A percentile compares a stretch with the other conserved stretches of the same genome.
These are phyloP conservation scores for Diatrype stigma DNA, from an alignment of 2,329 filamentous ascomycete species.

Conservation along the genomic window DNA sequence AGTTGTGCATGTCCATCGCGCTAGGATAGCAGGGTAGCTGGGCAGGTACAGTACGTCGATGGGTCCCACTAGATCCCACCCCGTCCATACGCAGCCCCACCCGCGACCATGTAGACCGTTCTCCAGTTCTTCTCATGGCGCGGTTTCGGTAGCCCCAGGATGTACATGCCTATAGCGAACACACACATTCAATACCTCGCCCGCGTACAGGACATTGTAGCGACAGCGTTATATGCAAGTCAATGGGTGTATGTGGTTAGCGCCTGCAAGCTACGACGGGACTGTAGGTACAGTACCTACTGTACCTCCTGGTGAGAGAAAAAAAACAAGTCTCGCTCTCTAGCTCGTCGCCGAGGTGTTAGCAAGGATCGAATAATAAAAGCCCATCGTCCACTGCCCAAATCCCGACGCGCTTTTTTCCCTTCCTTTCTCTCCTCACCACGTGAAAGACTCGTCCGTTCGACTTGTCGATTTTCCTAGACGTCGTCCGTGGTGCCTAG, in stretches of 20 bases:
- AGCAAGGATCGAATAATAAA: constrained; percentile 3
- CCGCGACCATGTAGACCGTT: neutral
- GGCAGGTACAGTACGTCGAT: neutral
- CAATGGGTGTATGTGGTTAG: neutral
- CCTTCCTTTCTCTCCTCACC: constrained; percentile 12
- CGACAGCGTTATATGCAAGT: neutral
- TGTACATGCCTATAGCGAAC: neutral
- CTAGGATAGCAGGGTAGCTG: neutral
- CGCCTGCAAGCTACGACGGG: too few relatives aligned
- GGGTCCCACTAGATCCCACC: neutral
- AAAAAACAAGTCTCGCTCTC: neutral
- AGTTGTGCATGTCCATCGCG: neutral
- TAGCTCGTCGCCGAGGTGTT: neutral
- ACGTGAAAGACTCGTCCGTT: constrained; percentile 21
- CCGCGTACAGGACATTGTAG: neutral
- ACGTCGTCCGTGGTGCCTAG: constrained; percentile 26
- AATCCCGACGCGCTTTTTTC: constrained; percentile 13
- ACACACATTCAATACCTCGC: neutral
- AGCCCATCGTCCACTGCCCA: constrained; percentile 6
- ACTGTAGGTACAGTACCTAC: neutral
- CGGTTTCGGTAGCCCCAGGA: neutral
- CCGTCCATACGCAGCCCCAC: neutral
- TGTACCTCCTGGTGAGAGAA: neutral
- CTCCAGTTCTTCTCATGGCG: neutral
- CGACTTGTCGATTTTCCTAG: constrained; percentile 19